A percentile compares a stretch with the other conserved stretches of the same genome.
Conservation (phyloP, 257 asterid genomes). For the Solanum clarkiae region DNA sequence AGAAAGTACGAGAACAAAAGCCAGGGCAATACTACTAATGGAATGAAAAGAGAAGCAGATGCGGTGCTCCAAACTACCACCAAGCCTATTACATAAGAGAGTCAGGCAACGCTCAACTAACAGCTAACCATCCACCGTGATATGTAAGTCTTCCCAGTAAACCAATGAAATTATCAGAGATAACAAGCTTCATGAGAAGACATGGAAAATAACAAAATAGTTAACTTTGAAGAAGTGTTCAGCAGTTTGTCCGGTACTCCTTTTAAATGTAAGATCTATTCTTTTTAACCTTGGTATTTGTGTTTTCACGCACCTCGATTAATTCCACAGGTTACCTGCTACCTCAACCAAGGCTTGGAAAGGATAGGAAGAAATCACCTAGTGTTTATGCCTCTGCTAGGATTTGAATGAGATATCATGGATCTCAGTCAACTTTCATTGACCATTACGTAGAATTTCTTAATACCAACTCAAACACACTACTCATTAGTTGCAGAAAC, state of each 20-base stretch:
- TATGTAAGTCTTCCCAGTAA: neutral
- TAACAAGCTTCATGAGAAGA: neutral
- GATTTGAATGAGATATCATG: neutral
- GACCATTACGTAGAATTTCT: neutral
- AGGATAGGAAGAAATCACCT: neutral
- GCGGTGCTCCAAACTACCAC: neutral
- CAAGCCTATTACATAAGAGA: neutral
- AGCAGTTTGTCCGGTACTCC: neutral
- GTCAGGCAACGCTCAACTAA: neutral
- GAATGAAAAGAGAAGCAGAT: neutral
- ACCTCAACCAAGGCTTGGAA: neutral
- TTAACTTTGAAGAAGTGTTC: neutral
- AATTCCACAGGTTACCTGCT: neutral
- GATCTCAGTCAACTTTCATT: neutral
- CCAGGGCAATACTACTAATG: neutral
- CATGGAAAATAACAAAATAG: neutral
- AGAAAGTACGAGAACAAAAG: neutral
- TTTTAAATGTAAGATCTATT: neutral
- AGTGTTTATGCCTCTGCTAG: neutral
- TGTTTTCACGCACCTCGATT: neutral
- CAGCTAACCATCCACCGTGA: neutral
- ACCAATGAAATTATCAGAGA: neutral
- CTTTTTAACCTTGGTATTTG: neutral
- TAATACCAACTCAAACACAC: neutral
- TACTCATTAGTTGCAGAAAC: neutral